A percentile compares a stretch with the other conserved stretches of the same genome.
These are phyloP conservation scores for Cladobotryum protrusum DNA, from an alignment of 2,329 filamentous ascomycete species.

Conservation along the genomic window DNA sequence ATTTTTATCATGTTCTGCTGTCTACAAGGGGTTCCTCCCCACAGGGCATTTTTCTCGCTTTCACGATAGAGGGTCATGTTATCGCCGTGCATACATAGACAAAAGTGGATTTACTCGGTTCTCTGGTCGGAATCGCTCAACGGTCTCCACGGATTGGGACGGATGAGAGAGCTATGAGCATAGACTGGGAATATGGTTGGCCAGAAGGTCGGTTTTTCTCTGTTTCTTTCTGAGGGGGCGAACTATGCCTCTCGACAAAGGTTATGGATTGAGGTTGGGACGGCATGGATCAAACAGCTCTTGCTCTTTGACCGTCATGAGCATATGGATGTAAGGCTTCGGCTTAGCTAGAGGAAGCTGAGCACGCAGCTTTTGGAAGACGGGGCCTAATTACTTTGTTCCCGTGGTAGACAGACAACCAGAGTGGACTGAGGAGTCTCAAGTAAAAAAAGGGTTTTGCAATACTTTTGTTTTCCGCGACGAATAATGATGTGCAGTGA, in stretches of 20 bases:
- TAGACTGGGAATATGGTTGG: slow-evolving; percentile 27
- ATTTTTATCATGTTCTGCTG: slow-evolving; percentile 31
- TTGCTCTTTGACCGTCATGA: slow-evolving; percentile 19
- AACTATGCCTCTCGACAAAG: slow-evolving; percentile 32
- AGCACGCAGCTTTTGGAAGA: slow-evolving; percentile 9
- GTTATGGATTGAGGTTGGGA: slow-evolving; percentile 32
- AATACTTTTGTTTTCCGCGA: not conserved
- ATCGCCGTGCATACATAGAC: slow-evolving; percentile 50
- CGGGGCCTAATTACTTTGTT: slow-evolving; percentile 13
- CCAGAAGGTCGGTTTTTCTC: slow-evolving; percentile 29
- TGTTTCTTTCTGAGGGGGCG: slow-evolving; percentile 31
- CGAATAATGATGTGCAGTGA: too few species aligned
- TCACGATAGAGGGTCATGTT: slow-evolving; percentile 40
- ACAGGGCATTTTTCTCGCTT: slow-evolving; percentile 35
- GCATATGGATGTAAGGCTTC: slow-evolving; percentile 17
- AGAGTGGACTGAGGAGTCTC: slow-evolving; percentile 38
- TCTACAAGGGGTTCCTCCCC: slow-evolving; percentile 30
- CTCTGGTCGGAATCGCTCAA: slow-evolving; percentile 40
- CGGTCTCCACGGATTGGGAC: slow-evolving; percentile 27
- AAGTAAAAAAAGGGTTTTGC: slow-evolving; percentile 26
- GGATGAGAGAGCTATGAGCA: slow-evolving; percentile 27
- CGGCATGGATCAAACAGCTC: slow-evolving; percentile 23
- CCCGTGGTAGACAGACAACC: slow-evolving; percentile 23
- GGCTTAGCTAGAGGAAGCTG: slow-evolving; percentile 26
- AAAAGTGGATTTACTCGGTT: slow-evolving; percentile 61